Evolutionary conservation across 805 yeast species (phyloP).

Genomic region (Pichia ethanolica): DNA sequence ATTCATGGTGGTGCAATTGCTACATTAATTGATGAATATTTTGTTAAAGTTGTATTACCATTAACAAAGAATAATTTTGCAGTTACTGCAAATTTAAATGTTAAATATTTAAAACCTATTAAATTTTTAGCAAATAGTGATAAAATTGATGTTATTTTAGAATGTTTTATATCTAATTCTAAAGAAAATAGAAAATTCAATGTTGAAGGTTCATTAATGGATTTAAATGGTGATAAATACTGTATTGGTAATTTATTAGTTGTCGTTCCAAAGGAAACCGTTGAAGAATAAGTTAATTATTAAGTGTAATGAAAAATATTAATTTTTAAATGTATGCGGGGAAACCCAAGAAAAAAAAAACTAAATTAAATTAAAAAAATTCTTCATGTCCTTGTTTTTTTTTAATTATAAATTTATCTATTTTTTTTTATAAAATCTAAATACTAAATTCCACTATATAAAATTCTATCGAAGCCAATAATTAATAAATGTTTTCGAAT

Average conservation of each 20-base stretch:
- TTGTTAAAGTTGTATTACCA: constrained; percentile 45
- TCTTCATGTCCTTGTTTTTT: no score
- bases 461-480: no score
- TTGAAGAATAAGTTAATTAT: neutral
- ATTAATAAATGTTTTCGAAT: neutral
- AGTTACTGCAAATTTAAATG: constrained; percentile 41
- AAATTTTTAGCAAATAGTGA: constrained; percentile 10
- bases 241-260: constrained; percentile 22
- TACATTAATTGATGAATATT: constrained; percentile 45
- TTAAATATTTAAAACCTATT: constrained; percentile 32
- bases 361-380: no score
- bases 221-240: constrained; percentile 13
- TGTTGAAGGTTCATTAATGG: constrained; percentile 17
- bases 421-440: no score
- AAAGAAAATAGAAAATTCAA: constrained; percentile 14
- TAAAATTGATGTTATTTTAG: constrained; percentile 15
- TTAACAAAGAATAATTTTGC: constrained; percentile 37
- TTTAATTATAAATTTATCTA: no score
- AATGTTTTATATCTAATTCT: constrained; percentile 16
- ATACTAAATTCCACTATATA: no score
- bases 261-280: constrained; percentile 16
- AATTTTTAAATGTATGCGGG: no score
- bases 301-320: no score
- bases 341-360: no score
- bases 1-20: constrained; percentile 50